Evolutionary conservation across 805 yeast species (phyloP).

Genomic region (Candida stauntonica): DNA sequence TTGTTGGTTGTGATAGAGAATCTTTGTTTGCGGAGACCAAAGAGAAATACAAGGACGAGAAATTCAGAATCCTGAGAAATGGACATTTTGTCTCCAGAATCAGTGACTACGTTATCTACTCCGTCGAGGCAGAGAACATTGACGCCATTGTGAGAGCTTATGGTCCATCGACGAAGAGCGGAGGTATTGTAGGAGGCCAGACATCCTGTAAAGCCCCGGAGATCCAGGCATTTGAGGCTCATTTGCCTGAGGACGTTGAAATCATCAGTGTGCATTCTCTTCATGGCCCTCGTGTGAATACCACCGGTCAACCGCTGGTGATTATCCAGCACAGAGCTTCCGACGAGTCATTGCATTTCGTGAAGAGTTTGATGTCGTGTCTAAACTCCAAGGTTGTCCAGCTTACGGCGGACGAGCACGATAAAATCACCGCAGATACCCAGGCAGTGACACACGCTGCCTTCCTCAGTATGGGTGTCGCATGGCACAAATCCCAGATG

Average conservation of each 20-base stretch:
- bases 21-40: slow-evolving; percentile 47
- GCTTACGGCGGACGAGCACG: slow-evolving; percentile 84
- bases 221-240: slow-evolving; percentile 73
- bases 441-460: slow-evolving; percentile 99
- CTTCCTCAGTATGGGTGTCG: slow-evolving; percentile 92
- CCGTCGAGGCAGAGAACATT: slow-evolving; percentile 89
- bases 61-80: slow-evolving; percentile 58
- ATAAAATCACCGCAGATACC: slow-evolving; percentile 93
- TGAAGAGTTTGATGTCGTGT: slow-evolving; percentile 62
- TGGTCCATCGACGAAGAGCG: slow-evolving; percentile 84
- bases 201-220: slow-evolving; percentile 94
- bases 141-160: slow-evolving; percentile 65
- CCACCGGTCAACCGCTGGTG: slow-evolving; percentile 91
- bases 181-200: slow-evolving; percentile 96
- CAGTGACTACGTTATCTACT: slow-evolving; percentile 80
- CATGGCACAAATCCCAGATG: slow-evolving; percentile 79
- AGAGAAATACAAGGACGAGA: slow-evolving; percentile 36
- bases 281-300: slow-evolving; percentile 89
- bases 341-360: slow-evolving; percentile 49
- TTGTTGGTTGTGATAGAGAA: slow-evolving; percentile 83
- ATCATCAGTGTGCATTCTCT: slow-evolving; percentile 86
- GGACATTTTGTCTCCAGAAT: slow-evolving; percentile 82
- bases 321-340: slow-evolving; percentile 70
- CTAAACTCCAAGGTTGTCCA: slow-evolving; percentile 73
- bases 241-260: slow-evolving; percentile 72